Evolutionary conservation across 495 filamentous ascomycete genomes (phyloP), one percentile per base, ranked within the genome.

Genomic region (Penicillium paxilli): DNA sequence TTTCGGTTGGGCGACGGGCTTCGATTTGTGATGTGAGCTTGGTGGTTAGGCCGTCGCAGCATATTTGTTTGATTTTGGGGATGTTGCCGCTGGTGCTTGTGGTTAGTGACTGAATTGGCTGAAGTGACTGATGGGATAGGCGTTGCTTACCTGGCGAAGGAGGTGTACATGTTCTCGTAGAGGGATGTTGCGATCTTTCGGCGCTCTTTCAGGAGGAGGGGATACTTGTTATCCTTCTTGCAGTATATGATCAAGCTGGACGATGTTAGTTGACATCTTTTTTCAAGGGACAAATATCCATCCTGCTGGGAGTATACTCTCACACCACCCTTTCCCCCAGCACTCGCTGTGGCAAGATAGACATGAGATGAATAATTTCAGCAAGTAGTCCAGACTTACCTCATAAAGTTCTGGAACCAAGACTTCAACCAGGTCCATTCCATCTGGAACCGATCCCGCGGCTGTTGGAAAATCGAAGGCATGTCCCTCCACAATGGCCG

Each of bases 121-220:
- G 3, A 44, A 40, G 40, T 10, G 21, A 22, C 19, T 10, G 28
- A 20, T 24, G 28, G 12, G 44, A 12, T n/a, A 5, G 10, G 49
- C 11, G 8, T 23, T 25, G 51, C 81, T 75, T 73, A 84, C 82
- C 67, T 55, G 24, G 91, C 90, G 51, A 93, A 81, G 8, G 87
- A 85, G 50, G 78, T 79, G 60, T 89, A 87, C 85, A 96, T 89
- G 55, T 76, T 64, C 20, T 72, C 57, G 64, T 96, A 87, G 11
- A 94, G 70, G 0, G 74, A 74, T 16, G 76, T 71, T 12, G 76
- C 73, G 22, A 78, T 68, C 28, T 67, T 48, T 25, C 68, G 57
- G 11, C 70, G 71, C 10, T 78, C 64, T 54, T 74, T 76, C 57
- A 79, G 63, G 9, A 65, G 61, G 16, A 84, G 76, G 11, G 69